Evolutionary conservation across 805 yeast species (phyloP).

Genomic region (Wickerhamomyces ciferrii): DNA sequence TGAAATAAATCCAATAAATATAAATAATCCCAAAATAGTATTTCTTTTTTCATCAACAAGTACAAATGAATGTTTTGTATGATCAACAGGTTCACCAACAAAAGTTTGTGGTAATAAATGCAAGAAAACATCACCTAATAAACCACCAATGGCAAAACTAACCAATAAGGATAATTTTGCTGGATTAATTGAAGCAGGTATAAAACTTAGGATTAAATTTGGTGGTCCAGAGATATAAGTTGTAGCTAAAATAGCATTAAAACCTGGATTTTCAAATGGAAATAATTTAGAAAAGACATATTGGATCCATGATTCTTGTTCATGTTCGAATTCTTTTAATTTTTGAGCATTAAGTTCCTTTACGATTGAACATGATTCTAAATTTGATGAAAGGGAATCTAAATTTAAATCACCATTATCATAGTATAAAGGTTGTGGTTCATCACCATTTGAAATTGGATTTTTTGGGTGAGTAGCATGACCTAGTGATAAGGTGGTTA

Average conservation of each 20-base stretch:
- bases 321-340: slow-evolving; percentile 13
- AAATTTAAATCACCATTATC: slow-evolving; percentile 39
- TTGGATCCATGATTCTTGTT: slow-evolving; percentile 27
- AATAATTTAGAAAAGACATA: slow-evolving; percentile 36
- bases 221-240: slow-evolving; percentile 64
- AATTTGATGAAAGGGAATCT: slow-evolving; percentile 24
- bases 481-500: not conserved
- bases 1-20: slow-evolving; percentile 54
- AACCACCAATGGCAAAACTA: slow-evolving; percentile 72
- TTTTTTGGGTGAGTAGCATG: not conserved
- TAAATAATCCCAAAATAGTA: slow-evolving; percentile 43
- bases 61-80: slow-evolving; percentile 35
- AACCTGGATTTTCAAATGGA: slow-evolving; percentile 50
- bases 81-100: slow-evolving; percentile 42
- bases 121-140: slow-evolving; percentile 68
- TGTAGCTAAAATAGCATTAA: slow-evolving; percentile 60
- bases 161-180: slow-evolving; percentile 48
- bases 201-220: slow-evolving; percentile 45
- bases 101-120: slow-evolving; percentile 70
- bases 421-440: slow-evolving; percentile 19
- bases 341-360: slow-evolving; percentile 30
- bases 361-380: slow-evolving; percentile 34
- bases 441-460: not conserved
- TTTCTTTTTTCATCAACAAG: slow-evolving; percentile 47
- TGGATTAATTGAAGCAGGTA: slow-evolving; percentile 53